Conservation (phyloP, 2,329 filamentous ascomycete genomes). For the Fusarium sp. region DNA sequence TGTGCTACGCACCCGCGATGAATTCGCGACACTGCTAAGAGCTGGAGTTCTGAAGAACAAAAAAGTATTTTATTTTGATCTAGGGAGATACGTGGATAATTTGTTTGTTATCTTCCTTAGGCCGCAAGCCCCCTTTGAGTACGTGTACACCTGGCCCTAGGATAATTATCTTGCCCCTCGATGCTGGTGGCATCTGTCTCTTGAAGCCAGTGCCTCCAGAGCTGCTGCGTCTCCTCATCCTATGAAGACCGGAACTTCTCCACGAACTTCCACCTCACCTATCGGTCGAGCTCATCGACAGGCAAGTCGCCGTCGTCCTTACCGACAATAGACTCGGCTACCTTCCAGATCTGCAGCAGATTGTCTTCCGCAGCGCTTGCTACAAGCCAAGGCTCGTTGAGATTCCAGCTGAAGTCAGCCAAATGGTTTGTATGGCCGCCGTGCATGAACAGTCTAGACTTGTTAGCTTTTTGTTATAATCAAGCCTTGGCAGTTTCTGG, state of each 20-base stretch:
- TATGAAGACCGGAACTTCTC: conserved; percentile 45
- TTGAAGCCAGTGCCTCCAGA: conserved; percentile 34
- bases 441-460: conserved; percentile 88
- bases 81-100: background rate
- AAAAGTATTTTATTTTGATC: background rate
- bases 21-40: background rate
- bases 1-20: conserved; percentile 3
- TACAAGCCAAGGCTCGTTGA: conserved; percentile 95
- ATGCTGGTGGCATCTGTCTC: conserved; percentile 12
- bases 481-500: background rate
- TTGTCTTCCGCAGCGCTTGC: conserved; percentile 97
- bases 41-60: background rate
- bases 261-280: conserved; percentile 51
- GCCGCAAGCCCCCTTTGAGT: background rate
- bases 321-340: conserved; percentile 81
- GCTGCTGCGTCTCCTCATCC: conserved; percentile 43
- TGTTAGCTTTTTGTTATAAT: conserved; percentile 28
- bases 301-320: conserved; percentile 79
- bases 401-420: conserved; percentile 97
- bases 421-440: conserved; percentile 97
- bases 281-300: conserved; percentile 78
- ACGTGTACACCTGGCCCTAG: conserved; percentile 19
- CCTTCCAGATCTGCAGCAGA: conserved; percentile 93
- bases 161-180: conserved; percentile 28
- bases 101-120: background rate